A percentile compares a stretch with the other conserved stretches of the same genome.
Conservation (phyloP, 2,329 filamentous ascomycete species). For the Hirsutella rhossiliensis region DNA sequence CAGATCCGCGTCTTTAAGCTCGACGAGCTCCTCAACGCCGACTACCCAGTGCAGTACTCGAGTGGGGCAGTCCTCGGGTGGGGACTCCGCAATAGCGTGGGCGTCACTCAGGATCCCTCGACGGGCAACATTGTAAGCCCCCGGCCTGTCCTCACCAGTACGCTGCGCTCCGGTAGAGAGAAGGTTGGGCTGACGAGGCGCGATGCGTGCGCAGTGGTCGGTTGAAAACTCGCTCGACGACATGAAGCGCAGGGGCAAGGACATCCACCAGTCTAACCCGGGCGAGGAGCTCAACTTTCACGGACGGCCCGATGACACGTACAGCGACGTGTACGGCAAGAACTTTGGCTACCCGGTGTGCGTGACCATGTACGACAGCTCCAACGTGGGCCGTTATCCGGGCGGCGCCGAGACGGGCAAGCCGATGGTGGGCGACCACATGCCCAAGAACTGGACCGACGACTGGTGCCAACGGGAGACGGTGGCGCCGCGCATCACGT, state of each 20-base stretch:
- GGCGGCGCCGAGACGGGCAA: slow-evolving; percentile 12
- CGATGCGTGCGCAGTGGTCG: slow-evolving; percentile 20
- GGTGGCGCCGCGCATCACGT: slow-evolving; percentile 11
- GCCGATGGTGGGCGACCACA: slow-evolving; percentile 13
- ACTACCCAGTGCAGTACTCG: slow-evolving; percentile 23
- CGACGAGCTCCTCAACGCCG: slow-evolving; percentile 12
- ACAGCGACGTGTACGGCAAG: slow-evolving; percentile 13
- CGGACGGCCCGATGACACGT: slow-evolving; percentile 33
- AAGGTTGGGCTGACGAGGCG: no score
- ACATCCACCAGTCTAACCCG: slow-evolving; percentile 55
- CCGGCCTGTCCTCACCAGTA: background rate
- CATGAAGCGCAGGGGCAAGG: slow-evolving; percentile 36
- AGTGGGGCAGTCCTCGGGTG: slow-evolving; percentile 39
- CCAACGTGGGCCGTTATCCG: slow-evolving; percentile 18
- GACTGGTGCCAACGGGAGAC: slow-evolving; percentile 9
- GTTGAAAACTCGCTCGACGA: slow-evolving; percentile 59
- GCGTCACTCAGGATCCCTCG: slow-evolving; percentile 44
- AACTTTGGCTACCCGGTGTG: slow-evolving; percentile 56
- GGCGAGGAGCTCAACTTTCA: slow-evolving; percentile 63
- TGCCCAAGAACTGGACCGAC: slow-evolving; percentile 8
- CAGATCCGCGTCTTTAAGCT: slow-evolving; percentile 43
- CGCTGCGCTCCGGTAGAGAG: no score
- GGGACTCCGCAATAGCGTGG: slow-evolving; percentile 60
- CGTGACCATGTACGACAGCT: slow-evolving; percentile 42
- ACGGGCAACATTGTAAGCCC: slow-evolving; percentile 27